A percentile compares a stretch with the other conserved stretches of the same genome.
phyloP scores from a whole-genome alignment of 1,139 yeast species.

The Pichia sp. region DNA sequence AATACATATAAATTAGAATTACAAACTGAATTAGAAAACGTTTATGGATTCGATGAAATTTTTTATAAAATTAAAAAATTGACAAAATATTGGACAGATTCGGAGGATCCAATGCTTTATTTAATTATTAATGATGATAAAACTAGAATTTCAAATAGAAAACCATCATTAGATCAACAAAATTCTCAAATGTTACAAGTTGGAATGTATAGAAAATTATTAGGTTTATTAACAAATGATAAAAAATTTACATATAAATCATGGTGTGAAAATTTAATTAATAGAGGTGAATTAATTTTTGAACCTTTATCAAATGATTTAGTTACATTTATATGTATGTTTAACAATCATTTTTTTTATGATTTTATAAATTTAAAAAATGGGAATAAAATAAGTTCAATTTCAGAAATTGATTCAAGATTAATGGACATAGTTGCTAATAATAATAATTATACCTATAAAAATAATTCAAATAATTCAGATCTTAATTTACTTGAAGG shows the following conservation, averaged over 20 bases:
- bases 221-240: constrained; percentile 33
- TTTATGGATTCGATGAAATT: constrained; percentile 18
- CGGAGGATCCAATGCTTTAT: constrained; percentile 18
- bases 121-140: constrained; percentile 39
- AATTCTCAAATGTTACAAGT: constrained; percentile 51
- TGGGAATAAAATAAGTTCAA: constrained; percentile 30
- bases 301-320: constrained; percentile 39
- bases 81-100: constrained; percentile 20
- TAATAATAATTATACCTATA: constrained; percentile 7
- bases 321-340: constrained; percentile 34
- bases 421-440: constrained; percentile 32
- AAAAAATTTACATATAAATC: constrained; percentile 29
- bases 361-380: constrained; percentile 43
- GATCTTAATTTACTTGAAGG: constrained; percentile 18
- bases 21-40: constrained; percentile 7
- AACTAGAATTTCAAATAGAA: constrained; percentile 31
- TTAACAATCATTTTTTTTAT: constrained; percentile 31
- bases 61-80: constrained; percentile 10
- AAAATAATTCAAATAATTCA: constrained; percentile 12
- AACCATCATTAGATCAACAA: constrained; percentile 39
- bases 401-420: neutral
- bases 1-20: constrained; percentile 23
- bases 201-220: constrained; percentile 44
- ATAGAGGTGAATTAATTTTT: constrained; percentile 44
- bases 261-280: constrained; percentile 39